Evolutionary conservation across 2,329 filamentous ascomycete genomes (phyloP), one percentile per base, ranked within the genome.

Genomic region (Arthrinium phaeospermum): DNA sequence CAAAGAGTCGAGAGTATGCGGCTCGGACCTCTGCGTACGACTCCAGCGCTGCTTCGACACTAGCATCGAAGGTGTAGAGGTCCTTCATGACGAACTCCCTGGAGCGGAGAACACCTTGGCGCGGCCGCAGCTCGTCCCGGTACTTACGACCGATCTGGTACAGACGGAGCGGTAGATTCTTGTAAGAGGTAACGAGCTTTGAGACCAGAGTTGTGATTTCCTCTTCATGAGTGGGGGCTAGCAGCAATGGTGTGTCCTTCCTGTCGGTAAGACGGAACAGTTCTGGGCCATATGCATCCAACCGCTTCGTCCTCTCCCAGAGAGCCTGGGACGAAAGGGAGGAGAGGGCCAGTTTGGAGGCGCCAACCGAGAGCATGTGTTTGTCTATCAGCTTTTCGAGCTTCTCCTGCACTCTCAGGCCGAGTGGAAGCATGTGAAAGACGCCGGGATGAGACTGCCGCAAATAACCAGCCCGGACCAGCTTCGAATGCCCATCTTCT

Each of bases 21-120:
- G 82, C 81, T 69, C 93, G 90, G 3, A 98, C 94, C 57, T 91
- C 84, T 8, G 90, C 83, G 77, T 99, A 99, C 0, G 96, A 98
- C 69, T 89, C 83, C n/a, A 95, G 85, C 1, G 96, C 96, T n/a
- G 89, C 84, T 37, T 89, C 83, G 0, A 86, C 80, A 4, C 88
- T 92, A 47, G 87, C 84, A 79, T 99, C 96, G 79, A 99, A 99
- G 0, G 95, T 98, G 81, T 99, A 99, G 0, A 99, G 88, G 81
- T 99, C 96, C 82, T 99, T 99, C 96, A 99, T 99, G 76, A 94
- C 84, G 78, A 99, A 99, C 79, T 99, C 96, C 74, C 95, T 91
- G 0, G 94, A 93, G 13, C 96, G 91, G 12, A 99, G 86, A 1
- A 99, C 86, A 16, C 96, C 96, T 77, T 97, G 94, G 45, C 96